phyloP scores from a whole-genome alignment of 495 filamentous ascomycete genomes.

The Penicillium angulare region DNA sequence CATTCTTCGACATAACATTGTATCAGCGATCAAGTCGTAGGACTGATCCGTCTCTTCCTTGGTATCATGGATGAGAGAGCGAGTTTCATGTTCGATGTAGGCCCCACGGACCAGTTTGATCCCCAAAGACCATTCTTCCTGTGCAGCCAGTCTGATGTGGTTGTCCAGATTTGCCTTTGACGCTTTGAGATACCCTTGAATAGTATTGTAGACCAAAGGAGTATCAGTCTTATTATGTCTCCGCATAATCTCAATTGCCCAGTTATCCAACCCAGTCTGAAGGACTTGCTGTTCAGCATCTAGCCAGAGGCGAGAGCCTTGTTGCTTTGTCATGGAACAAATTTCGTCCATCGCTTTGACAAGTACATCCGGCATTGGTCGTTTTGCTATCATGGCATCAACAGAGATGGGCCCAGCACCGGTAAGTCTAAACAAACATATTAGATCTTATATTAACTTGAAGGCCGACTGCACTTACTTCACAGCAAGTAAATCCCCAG shows the following conservation, averaged over 20 bases:
- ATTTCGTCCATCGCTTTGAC: conserved; percentile 34
- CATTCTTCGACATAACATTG: conserved; percentile 22
- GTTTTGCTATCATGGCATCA: conserved; percentile 24
- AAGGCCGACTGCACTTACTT: conserved; percentile 48
- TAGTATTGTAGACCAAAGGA: conserved; percentile 40
- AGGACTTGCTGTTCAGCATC: conserved; percentile 40
- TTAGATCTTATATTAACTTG: background rate
- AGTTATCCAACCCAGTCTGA: conserved; percentile 34
- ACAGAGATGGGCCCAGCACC: conserved; percentile 32
- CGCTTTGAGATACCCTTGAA: conserved; percentile 39
- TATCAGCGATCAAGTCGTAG: conserved; percentile 40
- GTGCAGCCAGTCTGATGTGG: conserved; percentile 29
- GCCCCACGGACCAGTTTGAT: conserved; percentile 44
- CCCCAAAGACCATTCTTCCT: conserved; percentile 32
- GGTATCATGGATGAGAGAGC: conserved; percentile 40
- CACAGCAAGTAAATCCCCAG: conserved; percentile 74
- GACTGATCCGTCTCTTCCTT: conserved; percentile 40
- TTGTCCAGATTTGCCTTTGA: conserved; percentile 32
- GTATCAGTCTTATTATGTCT: conserved; percentile 26
- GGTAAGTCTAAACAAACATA: conserved; percentile 19
- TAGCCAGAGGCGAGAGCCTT: conserved; percentile 36
- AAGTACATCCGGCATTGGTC: conserved; percentile 23
- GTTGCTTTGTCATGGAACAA: conserved; percentile 21
- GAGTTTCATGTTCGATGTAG: conserved; percentile 38
- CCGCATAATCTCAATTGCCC: conserved; percentile 41